Evolutionary conservation across 176 grass and related monocot species (phyloP).

Genomic region (Aegilops bicornis): DNA sequence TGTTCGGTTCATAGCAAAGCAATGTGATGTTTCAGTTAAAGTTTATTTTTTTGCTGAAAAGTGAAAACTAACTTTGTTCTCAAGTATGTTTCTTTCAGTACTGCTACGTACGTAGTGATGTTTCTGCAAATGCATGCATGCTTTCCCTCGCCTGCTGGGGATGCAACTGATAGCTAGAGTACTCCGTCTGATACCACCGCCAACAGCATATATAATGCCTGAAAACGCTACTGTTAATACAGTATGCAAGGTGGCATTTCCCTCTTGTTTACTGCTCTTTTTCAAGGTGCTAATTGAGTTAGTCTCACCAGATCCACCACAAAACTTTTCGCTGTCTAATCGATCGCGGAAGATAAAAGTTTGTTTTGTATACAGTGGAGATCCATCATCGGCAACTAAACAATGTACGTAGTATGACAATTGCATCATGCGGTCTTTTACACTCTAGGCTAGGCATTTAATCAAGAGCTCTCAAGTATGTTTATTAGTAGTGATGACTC

Average conservation of each 20-base stretch:
- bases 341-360: not conserved
- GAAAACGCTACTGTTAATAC: not conserved
- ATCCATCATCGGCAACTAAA: not conserved
- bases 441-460: no score
- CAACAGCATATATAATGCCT: not conserved
- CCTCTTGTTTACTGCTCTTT: not conserved
- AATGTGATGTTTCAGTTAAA: not conserved
- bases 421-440: not conserved
- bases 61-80: not conserved
- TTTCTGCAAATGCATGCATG: not conserved
- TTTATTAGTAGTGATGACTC: not conserved
- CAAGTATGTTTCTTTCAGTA: not conserved
- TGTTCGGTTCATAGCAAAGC: not conserved
- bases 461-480: not conserved
- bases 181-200: not conserved
- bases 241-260: not conserved
- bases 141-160: not conserved
- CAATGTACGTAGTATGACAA: not conserved
- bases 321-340: not conserved
- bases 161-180: not conserved
- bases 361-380: not conserved
- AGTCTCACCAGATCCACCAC: conserved; percentile 22
- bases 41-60: not conserved
- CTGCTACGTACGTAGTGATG: not conserved
- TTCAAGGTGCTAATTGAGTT: not conserved